Conservation (phyloP, 441 rosid species). For the Gossypium gossypioides region DNA sequence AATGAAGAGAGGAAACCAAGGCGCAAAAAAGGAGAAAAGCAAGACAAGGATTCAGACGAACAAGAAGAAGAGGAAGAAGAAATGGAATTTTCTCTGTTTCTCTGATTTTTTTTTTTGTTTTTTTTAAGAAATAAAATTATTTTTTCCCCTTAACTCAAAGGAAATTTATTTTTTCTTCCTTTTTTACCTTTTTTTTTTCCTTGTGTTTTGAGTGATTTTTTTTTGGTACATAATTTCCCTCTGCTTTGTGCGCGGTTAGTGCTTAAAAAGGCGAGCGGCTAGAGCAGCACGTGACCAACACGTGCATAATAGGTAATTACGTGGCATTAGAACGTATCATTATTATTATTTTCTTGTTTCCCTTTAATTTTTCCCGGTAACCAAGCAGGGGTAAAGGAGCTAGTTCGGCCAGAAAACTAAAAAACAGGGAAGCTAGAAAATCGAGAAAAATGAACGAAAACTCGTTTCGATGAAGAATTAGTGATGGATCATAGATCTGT, state of each 20-base stretch:
- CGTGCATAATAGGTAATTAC: constrained; percentile 4
- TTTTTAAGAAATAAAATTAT: background rate
- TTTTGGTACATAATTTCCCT: background rate
- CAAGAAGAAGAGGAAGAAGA: background rate
- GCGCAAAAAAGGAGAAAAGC: background rate
- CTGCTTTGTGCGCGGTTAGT: background rate
- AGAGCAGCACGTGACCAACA: constrained; percentile 12
- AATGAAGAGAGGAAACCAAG: background rate
- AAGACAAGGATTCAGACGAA: background rate
- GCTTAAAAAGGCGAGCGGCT: constrained; percentile 6
- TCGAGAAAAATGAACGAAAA: constrained; percentile 9
- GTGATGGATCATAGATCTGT: constrained; percentile 26
- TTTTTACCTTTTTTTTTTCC: background rate
- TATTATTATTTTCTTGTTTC: background rate
- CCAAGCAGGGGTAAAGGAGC: background rate
- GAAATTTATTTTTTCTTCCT: background rate
- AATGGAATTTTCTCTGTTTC: background rate
- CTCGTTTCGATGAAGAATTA: constrained; percentile 14
- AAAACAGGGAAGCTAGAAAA: background rate
- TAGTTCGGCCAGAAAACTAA: background rate
- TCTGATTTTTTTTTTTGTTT: background rate
- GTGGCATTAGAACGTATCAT: background rate
- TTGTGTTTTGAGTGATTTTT: background rate
- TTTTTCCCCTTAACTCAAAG: too few species aligned
- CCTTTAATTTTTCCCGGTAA: background rate